Conservation (phyloP, 108 stramenopile species). For the Cyclotella baltica region DNA sequence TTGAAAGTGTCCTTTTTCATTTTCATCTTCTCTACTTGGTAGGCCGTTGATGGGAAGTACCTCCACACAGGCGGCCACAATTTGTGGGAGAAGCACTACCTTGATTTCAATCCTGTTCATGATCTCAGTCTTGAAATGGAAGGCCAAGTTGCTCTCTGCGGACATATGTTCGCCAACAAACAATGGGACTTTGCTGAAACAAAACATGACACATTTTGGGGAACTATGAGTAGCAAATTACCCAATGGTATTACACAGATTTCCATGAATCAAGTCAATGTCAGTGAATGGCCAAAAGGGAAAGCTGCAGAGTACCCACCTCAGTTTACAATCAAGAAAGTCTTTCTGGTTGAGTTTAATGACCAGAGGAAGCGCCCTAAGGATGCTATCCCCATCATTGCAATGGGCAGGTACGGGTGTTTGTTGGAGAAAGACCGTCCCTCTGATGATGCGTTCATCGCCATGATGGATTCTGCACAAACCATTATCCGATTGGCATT, state of each 20-base stretch:
- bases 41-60: constrained; percentile 70
- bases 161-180: constrained; percentile 62
- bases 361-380: not conserved
- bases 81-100: constrained; percentile 65
- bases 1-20: no score
- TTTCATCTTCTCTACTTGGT: no score
- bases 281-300: constrained; percentile 50
- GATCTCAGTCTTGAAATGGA: constrained; percentile 62
- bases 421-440: constrained; percentile 32
- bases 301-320: constrained; percentile 41
- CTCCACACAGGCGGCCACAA: constrained; percentile 73
- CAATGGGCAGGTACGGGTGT: constrained; percentile 50
- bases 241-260: constrained; percentile 55
- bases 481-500: constrained; percentile 52
- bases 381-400: constrained; percentile 41
- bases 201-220: constrained; percentile 59
- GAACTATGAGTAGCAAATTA: constrained; percentile 54
- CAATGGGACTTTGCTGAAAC: constrained; percentile 64
- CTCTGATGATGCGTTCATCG: constrained; percentile 56
- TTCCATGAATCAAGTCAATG: constrained; percentile 41
- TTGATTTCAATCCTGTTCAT: constrained; percentile 55
- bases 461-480: constrained; percentile 54
- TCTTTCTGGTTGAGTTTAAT: constrained; percentile 5
- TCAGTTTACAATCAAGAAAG: constrained; percentile 28
- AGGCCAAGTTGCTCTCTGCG: constrained; percentile 59